Conservation (phyloP, 2,329 filamentous ascomycete genomes). For the Dactylonectria estremocensis region DNA sequence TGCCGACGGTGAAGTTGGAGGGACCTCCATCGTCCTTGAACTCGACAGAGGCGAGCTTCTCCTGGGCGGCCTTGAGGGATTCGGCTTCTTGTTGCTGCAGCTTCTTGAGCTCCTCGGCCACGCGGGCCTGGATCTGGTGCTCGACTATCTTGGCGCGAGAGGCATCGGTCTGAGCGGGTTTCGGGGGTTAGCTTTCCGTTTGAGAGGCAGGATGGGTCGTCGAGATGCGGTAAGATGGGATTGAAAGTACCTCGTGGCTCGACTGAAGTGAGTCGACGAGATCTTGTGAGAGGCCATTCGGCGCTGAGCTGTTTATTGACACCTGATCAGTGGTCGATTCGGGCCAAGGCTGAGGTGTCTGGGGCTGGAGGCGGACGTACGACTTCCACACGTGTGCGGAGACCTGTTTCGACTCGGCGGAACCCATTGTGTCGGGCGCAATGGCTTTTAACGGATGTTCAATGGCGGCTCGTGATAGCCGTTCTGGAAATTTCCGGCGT, state of each 20-base stretch:
- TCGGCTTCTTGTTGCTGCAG: constrained; percentile 80
- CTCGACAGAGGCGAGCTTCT: constrained; percentile 69
- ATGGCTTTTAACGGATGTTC: constrained; percentile 53
- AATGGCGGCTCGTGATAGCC: constrained; percentile 49
- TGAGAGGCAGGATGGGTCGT: not conserved
- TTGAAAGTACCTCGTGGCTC: constrained; percentile 81
- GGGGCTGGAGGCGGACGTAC: constrained; percentile 57
- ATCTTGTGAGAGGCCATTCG: constrained; percentile 79
- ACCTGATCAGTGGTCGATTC: constrained; percentile 41
- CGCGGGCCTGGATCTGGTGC: constrained; percentile 89
- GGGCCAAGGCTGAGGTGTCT: not conserved
- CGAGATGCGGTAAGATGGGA: not conserved
- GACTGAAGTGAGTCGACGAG: constrained; percentile 87
- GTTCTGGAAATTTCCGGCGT: constrained; percentile 55
- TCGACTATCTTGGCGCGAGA: constrained; percentile 88
- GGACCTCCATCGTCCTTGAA: constrained; percentile 51
- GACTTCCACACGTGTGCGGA: constrained; percentile 67
- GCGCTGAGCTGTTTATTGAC: constrained; percentile 57
- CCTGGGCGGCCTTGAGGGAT: constrained; percentile 78
- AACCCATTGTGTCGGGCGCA: constrained; percentile 67
- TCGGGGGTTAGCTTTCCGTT: constrained; percentile 31
- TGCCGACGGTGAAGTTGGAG: constrained; percentile 67
- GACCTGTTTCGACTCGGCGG: constrained; percentile 69
- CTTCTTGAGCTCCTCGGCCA: constrained; percentile 86
- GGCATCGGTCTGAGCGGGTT: constrained; percentile 81